Base-by-base conservation (phyloP, 2,329 filamentous ascomycete genomes). In the Gnomoniopsis sp. region DNA sequence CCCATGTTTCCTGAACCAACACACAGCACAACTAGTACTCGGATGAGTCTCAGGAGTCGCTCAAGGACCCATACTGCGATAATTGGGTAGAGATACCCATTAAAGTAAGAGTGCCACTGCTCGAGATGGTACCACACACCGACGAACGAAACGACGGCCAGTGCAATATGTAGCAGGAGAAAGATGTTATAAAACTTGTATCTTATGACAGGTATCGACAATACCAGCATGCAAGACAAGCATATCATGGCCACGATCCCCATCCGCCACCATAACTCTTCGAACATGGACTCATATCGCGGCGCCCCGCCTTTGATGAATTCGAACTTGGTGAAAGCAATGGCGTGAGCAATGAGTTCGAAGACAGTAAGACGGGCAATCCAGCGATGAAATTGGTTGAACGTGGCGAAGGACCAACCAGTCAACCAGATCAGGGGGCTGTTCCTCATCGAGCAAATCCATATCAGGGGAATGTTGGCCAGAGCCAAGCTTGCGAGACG, bases 381-480 rank as follows among this genome's bases (percentile, higher is more conserved):
- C 77, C 85, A 86, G 0, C 87, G 82, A 69, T 90, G 88, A 54
- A 89, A 88, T 44, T 84, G 79, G 63, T 84, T 89, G 65, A 85
- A 89, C 0, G 84, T 85, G 1, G 79, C 78, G 67, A 87, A 89
- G 12, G 83, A 84, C 86, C 87, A 90, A 0, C 87, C 87, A 0
- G 88, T 89, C 0, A 85, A 67, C 84, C 84, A 88, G 56, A 88
- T 74, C 17, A 89, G 76, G 0, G 86, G 66, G 53, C 90, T 88
- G 62, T 90, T 90, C 11, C 88, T 77, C 67, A 84, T 83, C 0
- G 82, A 83, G 63, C 90, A 89, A 0, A 89, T 69, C 85, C 86
- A 89, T 0, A 89, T 72, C 2, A 88, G 65, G 0, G 85, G 84
- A 7, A 89, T 77, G 62, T 88, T 88, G 3, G 82, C 83, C 63